Evolutionary conservation across 768 basidiomycete genomes (phyloP).

Genomic region (Auricularia sp.): DNA sequence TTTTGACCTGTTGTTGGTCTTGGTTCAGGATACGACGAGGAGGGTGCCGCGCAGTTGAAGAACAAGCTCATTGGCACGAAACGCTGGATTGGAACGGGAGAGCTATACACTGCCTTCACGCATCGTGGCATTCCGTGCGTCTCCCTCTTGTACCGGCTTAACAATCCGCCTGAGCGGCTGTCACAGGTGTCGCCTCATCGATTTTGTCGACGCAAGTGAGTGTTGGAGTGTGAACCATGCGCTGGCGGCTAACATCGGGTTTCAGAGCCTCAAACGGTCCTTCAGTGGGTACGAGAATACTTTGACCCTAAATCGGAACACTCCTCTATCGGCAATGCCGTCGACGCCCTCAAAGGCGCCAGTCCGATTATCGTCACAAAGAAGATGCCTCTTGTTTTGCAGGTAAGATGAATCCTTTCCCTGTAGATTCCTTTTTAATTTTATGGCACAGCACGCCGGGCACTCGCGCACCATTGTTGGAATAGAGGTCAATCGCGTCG

Average conservation of each 20-base stretch:
- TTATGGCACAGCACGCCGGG: slow-evolving; percentile 58
- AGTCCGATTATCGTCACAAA: slow-evolving; percentile 40
- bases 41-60: slow-evolving; percentile 54
- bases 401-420: background rate
- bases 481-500: slow-evolving; percentile 56
- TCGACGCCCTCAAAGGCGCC: slow-evolving; percentile 39
- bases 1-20: background rate
- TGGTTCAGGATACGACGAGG: slow-evolving; percentile 53
- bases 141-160: background rate
- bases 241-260: background rate
- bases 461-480: slow-evolving; percentile 86
- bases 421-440: background rate
- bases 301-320: slow-evolving; percentile 31
- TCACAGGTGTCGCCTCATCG: slow-evolving; percentile 48
- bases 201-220: slow-evolving; percentile 30
- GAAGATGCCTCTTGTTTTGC: slow-evolving; percentile 55
- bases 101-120: slow-evolving; percentile 69
- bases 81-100: slow-evolving; percentile 77
- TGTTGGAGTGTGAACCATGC: background rate
- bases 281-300: slow-evolving; percentile 68
- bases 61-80: slow-evolving; percentile 41
- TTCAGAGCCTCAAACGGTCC: slow-evolving; percentile 38
- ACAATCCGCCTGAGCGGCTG: too few species aligned
- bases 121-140: slow-evolving; percentile 75
- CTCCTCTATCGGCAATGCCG: slow-evolving; percentile 25